These are phyloP conservation scores for Inga laurina DNA, from an alignment of 306 rosid species.

Conservation along the genomic window DNA sequence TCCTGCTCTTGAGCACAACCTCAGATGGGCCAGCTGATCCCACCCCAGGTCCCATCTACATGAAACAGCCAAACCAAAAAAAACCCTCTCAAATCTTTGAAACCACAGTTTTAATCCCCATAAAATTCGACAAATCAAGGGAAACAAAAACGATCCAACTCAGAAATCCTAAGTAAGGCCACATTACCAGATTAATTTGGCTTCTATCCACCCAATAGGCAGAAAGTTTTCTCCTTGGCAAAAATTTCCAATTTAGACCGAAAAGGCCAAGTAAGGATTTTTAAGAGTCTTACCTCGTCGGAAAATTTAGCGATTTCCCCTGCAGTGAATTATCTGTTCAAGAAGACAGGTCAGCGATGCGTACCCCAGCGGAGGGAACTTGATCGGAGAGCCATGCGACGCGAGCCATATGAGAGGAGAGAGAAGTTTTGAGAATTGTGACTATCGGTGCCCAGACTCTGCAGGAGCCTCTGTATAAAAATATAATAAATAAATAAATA, in stretches of 20 bases:
- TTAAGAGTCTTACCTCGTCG: slow-evolving; percentile 43
- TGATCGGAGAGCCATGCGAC: background rate
- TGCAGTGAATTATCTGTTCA: background rate
- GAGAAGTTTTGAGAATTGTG: background rate
- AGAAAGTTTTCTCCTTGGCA: background rate
- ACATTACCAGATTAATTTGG: background rate
- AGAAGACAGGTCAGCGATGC: background rate
- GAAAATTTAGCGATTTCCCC: background rate
- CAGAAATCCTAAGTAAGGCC: slow-evolving; percentile 31
- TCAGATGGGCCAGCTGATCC: slow-evolving; percentile 73
- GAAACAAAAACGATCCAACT: slow-evolving; percentile 18
- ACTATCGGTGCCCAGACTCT: background rate
- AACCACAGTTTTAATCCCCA: slow-evolving; percentile 40
- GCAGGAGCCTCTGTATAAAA: background rate
- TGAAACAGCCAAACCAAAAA: slow-evolving; percentile 31
- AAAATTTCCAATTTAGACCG: background rate
- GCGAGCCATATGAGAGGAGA: background rate
- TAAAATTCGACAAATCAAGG: background rate
- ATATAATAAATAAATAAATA: background rate
- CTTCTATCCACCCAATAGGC: slow-evolving; percentile 32
- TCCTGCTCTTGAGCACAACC: slow-evolving; percentile 77
- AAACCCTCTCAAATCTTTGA: slow-evolving; percentile 35
- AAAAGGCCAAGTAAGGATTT: slow-evolving; percentile 27
- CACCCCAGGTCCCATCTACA: slow-evolving; percentile 74
- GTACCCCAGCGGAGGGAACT: background rate